Evolutionary conservation across 2,329 filamentous ascomycete species (phyloP).

Genomic region (Fusarium denticulatum): DNA sequence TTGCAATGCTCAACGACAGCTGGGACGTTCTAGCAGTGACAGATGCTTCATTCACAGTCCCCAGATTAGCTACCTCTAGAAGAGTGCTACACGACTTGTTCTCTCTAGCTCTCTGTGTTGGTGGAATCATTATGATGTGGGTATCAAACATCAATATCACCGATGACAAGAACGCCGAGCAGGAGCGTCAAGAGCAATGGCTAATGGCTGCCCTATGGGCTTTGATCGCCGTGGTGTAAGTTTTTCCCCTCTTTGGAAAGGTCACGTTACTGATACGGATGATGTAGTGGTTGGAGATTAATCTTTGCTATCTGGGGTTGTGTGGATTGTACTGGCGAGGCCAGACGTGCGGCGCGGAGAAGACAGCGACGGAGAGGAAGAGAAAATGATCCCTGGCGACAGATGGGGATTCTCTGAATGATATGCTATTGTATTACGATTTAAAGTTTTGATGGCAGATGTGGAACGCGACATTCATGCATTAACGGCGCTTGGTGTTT

Average conservation of each 20-base stretch:
- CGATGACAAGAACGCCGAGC: slow-evolving; percentile 1
- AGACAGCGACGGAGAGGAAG: slow-evolving; percentile 25
- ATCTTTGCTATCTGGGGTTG: slow-evolving; percentile 46
- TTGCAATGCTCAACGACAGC: slow-evolving; percentile 52
- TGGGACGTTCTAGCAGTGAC: slow-evolving; percentile 49
- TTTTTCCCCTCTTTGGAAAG: neutral
- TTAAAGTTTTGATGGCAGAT: neutral
- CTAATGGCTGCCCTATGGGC: slow-evolving; percentile 37
- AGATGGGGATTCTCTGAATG: slow-evolving; percentile 33
- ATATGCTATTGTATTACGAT: slow-evolving; percentile 8
- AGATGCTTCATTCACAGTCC: slow-evolving; percentile 41
- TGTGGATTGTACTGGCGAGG: slow-evolving; percentile 41
- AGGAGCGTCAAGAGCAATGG: slow-evolving; percentile 29
- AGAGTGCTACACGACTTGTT: slow-evolving; percentile 48
- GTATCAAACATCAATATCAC: slow-evolving; percentile 44
- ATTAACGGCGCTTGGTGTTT: slow-evolving; percentile 17
- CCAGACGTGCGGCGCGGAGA: slow-evolving; percentile 31
- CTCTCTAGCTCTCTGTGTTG: slow-evolving; percentile 47
- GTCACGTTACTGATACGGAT: neutral
- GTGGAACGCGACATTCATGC: slow-evolving; percentile 1
- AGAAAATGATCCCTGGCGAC: slow-evolving; percentile 35
- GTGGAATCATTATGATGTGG: slow-evolving; percentile 48
- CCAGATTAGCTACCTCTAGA: slow-evolving; percentile 42
- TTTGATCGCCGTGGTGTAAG: slow-evolving; percentile 43
- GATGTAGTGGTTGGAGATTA: slow-evolving; percentile 40